These are phyloP conservation scores for Clonostachys sp. DNA, from an alignment of 2,329 filamentous ascomycete genomes.

Conservation along the genomic window DNA sequence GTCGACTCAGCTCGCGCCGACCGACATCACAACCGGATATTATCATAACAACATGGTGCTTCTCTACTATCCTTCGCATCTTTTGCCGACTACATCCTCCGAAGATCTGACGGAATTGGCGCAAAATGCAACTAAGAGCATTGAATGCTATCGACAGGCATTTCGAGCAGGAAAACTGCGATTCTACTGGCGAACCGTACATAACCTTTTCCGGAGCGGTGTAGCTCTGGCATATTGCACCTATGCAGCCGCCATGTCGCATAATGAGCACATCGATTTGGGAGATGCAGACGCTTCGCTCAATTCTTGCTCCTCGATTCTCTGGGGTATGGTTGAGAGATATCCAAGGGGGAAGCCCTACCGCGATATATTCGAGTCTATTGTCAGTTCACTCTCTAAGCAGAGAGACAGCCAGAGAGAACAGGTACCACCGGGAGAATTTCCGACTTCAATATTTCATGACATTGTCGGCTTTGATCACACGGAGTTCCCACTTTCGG, in stretches of 20 bases:
- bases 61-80: conserved; percentile 11
- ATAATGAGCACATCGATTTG: not conserved
- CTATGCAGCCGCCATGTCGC: not conserved
- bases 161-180: conserved; percentile 13
- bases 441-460: too few relatives aligned
- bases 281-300: conserved; percentile 4
- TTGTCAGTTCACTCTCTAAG: conserved; percentile 1
- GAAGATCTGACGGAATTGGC: conserved; percentile 9
- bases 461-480: too few relatives aligned
- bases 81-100: conserved; percentile 6
- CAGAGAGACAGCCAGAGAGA: too few relatives aligned
- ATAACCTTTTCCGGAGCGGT: conserved; percentile 13
- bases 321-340: conserved; percentile 20
- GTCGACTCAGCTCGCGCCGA: conserved; percentile 11
- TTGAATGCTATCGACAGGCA: conserved; percentile 9
- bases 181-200: conserved; percentile 18
- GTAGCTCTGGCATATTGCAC: conserved; percentile 13
- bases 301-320: conserved; percentile 11
- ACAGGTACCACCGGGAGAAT: too few relatives aligned
- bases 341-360: conserved; percentile 14
- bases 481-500: conserved; percentile 1
- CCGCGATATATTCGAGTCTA: conserved; percentile 14
- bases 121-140: conserved; percentile 6
- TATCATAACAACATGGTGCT: conserved; percentile 8
- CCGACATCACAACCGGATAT: conserved; percentile 11